phyloP scores from a whole-genome alignment of 129 eudicot genomes.

The Flaveria brownii region DNA sequence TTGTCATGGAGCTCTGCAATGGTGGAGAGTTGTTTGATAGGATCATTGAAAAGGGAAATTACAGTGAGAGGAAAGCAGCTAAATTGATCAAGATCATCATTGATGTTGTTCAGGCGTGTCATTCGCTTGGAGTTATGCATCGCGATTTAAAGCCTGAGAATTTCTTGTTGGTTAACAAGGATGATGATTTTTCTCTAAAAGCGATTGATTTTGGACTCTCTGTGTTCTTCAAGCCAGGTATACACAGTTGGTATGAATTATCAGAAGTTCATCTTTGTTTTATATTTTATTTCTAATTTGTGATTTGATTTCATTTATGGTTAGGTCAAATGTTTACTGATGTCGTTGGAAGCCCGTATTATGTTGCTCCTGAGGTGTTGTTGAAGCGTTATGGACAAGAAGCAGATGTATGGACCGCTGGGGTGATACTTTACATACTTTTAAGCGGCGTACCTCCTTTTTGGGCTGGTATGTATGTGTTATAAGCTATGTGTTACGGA shows the following conservation, averaged over 20 bases:
- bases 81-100: slow-evolving; percentile 21
- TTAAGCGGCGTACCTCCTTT: slow-evolving; percentile 22
- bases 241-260: too few relatives aligned
- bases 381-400: slow-evolving; percentile 19
- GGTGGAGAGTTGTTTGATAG: slow-evolving; percentile 21
- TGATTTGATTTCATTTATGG: neutral
- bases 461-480: slow-evolving; percentile 12
- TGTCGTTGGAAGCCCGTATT: slow-evolving; percentile 20
- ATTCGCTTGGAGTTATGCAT: slow-evolving; percentile 21
- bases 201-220: slow-evolving; percentile 20
- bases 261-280: neutral
- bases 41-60: slow-evolving; percentile 14
- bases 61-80: slow-evolving; percentile 13
- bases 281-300: neutral
- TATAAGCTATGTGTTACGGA: neutral
- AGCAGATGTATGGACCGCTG: slow-evolving; percentile 22
- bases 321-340: slow-evolving; percentile 22
- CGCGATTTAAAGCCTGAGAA: slow-evolving; percentile 20
- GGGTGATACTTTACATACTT: slow-evolving; percentile 23
- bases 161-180: slow-evolving; percentile 17
- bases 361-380: slow-evolving; percentile 27
- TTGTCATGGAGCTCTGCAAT: slow-evolving; percentile 21
- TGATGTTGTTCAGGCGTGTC: slow-evolving; percentile 20
- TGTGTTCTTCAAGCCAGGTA: slow-evolving; percentile 24
- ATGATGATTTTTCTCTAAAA: slow-evolving; percentile 19